phyloP scores from a whole-genome alignment of 2,329 filamentous ascomycete genomes.

The Claviceps sorghi region DNA sequence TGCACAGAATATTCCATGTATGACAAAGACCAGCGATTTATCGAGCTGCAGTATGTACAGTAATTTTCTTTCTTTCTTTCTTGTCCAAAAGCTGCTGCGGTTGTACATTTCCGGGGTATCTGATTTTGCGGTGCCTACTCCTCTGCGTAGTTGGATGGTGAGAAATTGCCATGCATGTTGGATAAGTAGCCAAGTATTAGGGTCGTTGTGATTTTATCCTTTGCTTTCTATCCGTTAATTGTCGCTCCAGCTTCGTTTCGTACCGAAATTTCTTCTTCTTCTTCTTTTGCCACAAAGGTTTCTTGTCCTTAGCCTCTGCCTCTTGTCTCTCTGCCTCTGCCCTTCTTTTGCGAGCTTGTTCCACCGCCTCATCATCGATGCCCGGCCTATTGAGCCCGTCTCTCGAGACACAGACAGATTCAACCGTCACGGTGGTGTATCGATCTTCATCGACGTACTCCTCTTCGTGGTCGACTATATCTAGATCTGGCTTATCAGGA shows the following conservation, averaged over 20 bases:
- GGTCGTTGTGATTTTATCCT: conserved; percentile 40
- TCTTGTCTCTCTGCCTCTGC: conserved; percentile 16
- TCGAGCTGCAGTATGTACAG: conserved; percentile 17
- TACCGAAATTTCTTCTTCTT: conserved; percentile 90
- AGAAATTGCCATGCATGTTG: not conserved
- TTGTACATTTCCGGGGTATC: conserved; percentile 19
- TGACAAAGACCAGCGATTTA: conserved; percentile 15
- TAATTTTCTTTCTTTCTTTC: conserved; percentile 10
- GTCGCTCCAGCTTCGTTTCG: conserved; percentile 74
- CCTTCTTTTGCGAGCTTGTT: conserved; percentile 7
- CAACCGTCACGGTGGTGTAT: conserved; percentile 88
- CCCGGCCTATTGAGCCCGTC: conserved; percentile 51
- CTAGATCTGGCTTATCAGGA: conserved; percentile 31
- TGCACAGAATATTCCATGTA: conserved; percentile 10
- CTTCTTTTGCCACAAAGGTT: conserved; percentile 39
- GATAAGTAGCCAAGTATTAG: not conserved
- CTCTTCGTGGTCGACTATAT: conserved; percentile 63
- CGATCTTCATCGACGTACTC: conserved; percentile 95
- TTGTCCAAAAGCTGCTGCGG: conserved; percentile 15
- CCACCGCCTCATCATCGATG: conserved; percentile 22
- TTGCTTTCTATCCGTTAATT: conserved; percentile 55
- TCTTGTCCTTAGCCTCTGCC: conserved; percentile 18
- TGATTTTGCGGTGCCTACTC: not conserved
- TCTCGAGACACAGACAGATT: conserved; percentile 67
- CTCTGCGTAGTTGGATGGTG: not conserved